Base-by-base conservation (phyloP, 2,329 filamentous ascomycete species). In the Keithomyces neogunnii region DNA sequence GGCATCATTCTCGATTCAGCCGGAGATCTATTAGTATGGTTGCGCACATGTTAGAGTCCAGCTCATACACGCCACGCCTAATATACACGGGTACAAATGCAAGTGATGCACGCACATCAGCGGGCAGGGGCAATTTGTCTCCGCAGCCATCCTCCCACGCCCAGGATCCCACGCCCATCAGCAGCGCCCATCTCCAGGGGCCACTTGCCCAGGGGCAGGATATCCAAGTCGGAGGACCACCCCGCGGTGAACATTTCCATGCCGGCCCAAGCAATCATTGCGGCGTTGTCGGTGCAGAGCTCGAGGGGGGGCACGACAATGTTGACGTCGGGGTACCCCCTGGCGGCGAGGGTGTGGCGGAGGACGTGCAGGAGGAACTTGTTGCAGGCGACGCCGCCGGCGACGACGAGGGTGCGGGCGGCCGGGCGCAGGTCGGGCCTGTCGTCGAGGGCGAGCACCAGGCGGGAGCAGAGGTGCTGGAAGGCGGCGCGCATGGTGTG, bases 241-340 rank as follows among this genome's bases (percentile, higher is more conserved):
- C 92, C 91, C 1, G 80, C 81, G 66, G 87, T 78, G 62, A 80
- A 96, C 91, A 99, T 96, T 69, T 97, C 91, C 57, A 91, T 78
- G 0, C 86, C 93, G 1, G 91, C 77, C 92, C 93, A 97, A 1
- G 86, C 92, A 64, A 97, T 91, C 93, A 99, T 99, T 46, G 90
- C 89, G 10, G 93, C 93, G 67, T 99, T 97, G 63, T 99, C 93
- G 0, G 89, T 96, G 64, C 93, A 97, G 49, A 92, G 75, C 42
- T 76, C 73, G 8, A 80, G 68, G 3, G 90, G 90, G n/a, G 93
- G 92, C 51, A 86, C 87, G 32, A 85, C 69, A 6, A 96, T 66
- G 9, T 75, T 60, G 31, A 95, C 66, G 56, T 81, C 60, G 0
- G 64, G 62, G 62, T 82, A 85, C 0, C 88, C 88, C 43, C 86